Percentiles rank a stretch among this genome's conserved stretches.
These are phyloP conservation scores for Nakazawaea holstii DNA, from an alignment of 805 yeast species.

Conservation along the genomic window DNA sequence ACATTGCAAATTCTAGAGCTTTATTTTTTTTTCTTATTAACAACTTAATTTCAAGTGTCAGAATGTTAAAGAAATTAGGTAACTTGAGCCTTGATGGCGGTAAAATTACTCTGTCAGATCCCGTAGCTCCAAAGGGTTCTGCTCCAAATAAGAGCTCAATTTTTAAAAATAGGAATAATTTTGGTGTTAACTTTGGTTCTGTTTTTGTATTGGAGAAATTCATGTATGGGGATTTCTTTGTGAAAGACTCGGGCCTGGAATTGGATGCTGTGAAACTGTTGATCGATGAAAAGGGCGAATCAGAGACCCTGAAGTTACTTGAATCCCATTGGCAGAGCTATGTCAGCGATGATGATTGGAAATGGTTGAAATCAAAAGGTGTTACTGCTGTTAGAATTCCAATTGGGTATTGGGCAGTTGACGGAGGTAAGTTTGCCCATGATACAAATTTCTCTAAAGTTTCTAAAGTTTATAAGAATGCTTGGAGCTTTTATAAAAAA, in stretches of 20 bases:
- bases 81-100: constrained; percentile 15
- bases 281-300: constrained; percentile 44
- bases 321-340: constrained; percentile 65
- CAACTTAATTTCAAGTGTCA: background rate
- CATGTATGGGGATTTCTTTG: constrained; percentile 61
- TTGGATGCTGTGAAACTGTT: constrained; percentile 60
- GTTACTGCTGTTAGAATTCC: constrained; percentile 86
- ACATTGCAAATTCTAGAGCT: too few relatives aligned
- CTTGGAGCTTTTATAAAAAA: constrained; percentile 62
- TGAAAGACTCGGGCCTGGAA: constrained; percentile 59
- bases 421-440: constrained; percentile 49
- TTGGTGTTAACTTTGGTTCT: constrained; percentile 85
- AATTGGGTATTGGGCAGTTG: constrained; percentile 87
- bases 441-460: constrained; percentile 60
- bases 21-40: too few relatives aligned
- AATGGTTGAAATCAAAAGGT: constrained; percentile 59
- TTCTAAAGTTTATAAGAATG: constrained; percentile 54
- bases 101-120: constrained; percentile 17
- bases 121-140: constrained; percentile 29
- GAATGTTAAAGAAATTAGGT: constrained; percentile 20
- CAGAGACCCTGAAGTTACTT: constrained; percentile 45
- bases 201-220: constrained; percentile 77
- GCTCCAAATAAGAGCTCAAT: constrained; percentile 39
- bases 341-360: constrained; percentile 70
- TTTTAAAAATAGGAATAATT: constrained; percentile 57